A percentile compares a stretch with the other conserved stretches of the same genome.
Evolutionary conservation across 495 filamentous ascomycete genomes (phyloP).

Genomic region (Penicillium malachiteum): DNA sequence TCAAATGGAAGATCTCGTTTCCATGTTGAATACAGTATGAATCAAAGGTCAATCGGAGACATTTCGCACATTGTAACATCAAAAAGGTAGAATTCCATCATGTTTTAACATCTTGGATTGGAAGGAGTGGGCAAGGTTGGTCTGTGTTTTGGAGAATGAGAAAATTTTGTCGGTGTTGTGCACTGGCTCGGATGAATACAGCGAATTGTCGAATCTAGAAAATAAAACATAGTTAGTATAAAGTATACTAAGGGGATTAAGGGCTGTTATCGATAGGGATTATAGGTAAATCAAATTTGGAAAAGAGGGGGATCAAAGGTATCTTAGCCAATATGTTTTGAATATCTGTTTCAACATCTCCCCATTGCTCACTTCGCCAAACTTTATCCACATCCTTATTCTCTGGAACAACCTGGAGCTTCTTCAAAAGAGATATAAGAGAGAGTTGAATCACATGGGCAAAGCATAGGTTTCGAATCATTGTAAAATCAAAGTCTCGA

Average conservation of each 20-base stretch:
- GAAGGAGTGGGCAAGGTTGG: slow-evolving; percentile 14
- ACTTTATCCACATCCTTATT: slow-evolving; percentile 7
- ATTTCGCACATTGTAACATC: slow-evolving; percentile 19
- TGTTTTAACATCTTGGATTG: slow-evolving; percentile 21
- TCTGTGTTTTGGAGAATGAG: neutral
- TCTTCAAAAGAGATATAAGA: slow-evolving; percentile 12
- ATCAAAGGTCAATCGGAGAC: slow-evolving; percentile 10
- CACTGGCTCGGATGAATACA: slow-evolving; percentile 5
- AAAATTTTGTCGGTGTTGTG: slow-evolving; percentile 12
- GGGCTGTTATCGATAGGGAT: too few species aligned
- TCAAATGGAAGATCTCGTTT: slow-evolving; percentile 5
- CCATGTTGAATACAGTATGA: slow-evolving; percentile 10
- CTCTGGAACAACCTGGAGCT: slow-evolving; percentile 11
- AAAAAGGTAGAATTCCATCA: slow-evolving; percentile 12
- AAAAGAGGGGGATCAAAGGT: too few species aligned
- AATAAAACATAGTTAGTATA: too few species aligned
- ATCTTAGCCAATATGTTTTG: too few species aligned
- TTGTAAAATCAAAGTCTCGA: too few species aligned
- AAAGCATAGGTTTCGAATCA: slow-evolving; percentile 12
- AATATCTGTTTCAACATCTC: too few species aligned
- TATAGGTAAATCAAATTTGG: too few species aligned
- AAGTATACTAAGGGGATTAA: neutral
- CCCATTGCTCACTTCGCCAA: too few species aligned
- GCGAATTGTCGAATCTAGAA: slow-evolving; percentile 11
- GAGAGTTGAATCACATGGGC: slow-evolving; percentile 23